Evolutionary conservation across 1,284 basidiomycete species (phyloP).

Genomic region (Ceratobasidium sp.): DNA sequence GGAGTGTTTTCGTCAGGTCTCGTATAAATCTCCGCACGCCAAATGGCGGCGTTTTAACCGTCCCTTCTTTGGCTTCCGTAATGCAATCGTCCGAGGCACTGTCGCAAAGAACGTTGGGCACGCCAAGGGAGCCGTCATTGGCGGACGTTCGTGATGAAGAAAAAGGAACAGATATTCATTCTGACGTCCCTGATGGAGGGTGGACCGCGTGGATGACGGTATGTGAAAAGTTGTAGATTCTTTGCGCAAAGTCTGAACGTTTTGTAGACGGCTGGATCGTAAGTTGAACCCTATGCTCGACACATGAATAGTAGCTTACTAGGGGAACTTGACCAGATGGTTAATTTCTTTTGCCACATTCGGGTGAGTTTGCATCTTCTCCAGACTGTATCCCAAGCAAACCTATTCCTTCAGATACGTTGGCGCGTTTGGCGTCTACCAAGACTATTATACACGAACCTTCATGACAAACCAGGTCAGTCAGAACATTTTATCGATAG

Average conservation of each 20-base stretch:
- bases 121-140: background rate
- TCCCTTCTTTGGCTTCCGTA: background rate
- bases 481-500: background rate
- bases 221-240: background rate
- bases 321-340: background rate
- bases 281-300: background rate
- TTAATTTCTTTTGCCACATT: slow-evolving; percentile 34
- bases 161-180: slow-evolving; percentile 7
- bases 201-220: slow-evolving; percentile 24
- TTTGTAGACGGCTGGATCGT: slow-evolving; percentile 38
- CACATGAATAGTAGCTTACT: background rate
- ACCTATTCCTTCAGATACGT: slow-evolving; percentile 15
- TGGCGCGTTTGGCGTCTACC: slow-evolving; percentile 39
- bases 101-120: slow-evolving; percentile 2
- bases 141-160: slow-evolving; percentile 10
- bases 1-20: background rate
- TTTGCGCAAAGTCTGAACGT: background rate
- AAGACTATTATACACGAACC: slow-evolving; percentile 40
- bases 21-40: slow-evolving; percentile 5
- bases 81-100: background rate
- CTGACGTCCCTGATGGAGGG: slow-evolving; percentile 39
- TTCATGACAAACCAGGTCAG: slow-evolving; percentile 41
- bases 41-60: background rate
- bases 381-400: background rate
- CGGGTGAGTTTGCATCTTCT: background rate